Evolutionary conservation across 1,284 basidiomycete species (phyloP), one percentile per base, ranked within the genome.

Genomic region (Ustilago cynodontis): DNA sequence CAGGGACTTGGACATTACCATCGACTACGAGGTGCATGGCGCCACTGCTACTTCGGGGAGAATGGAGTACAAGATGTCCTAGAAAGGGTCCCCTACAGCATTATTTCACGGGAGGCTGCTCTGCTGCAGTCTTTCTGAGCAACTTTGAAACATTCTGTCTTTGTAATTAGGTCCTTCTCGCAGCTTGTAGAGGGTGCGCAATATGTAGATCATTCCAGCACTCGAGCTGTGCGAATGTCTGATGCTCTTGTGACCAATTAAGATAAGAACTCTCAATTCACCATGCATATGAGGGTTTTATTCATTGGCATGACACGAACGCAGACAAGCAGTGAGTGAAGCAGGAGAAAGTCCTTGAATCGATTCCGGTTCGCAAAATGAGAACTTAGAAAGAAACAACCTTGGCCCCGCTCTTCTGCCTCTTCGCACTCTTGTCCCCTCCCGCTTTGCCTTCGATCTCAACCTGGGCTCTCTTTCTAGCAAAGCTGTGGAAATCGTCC

Each of bases 401-500:
- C 65, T 77, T 77, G 11, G 62, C 51, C 22, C 52, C 56, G 31
- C 56, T 66, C 60, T 49, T 49, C 16, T 49, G 47, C 26, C n/a
- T 49, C 24, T 67, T 70, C 3, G 20, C 16, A 51, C 39, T 55
- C 47, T 70, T 70, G 6, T 33, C 31, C 35, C 33, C 50, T 33
- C 14, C 61, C 9, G 35, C 50, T 33, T 67, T 61, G 0, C 35
- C 22, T 41, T 75, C 66, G 6, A 57, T 87, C 49, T 92, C 90
- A 1, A 93, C 87, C 69, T 91, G 89, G 9, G 86, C 87, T 56
- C 88, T 89, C 71, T 88, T 89, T 49, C 93, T 89, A 79, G 91
- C 91, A 82, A 93, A 89, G 7, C 88, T 89, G 86, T 95, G 94
- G 87, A 95, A 96, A 83, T 96, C 94, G 83, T 96, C 94, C 86